Base-by-base conservation (phyloP, 2,329 filamentous ascomycete species). In the Colletotrichum sidae region DNA sequence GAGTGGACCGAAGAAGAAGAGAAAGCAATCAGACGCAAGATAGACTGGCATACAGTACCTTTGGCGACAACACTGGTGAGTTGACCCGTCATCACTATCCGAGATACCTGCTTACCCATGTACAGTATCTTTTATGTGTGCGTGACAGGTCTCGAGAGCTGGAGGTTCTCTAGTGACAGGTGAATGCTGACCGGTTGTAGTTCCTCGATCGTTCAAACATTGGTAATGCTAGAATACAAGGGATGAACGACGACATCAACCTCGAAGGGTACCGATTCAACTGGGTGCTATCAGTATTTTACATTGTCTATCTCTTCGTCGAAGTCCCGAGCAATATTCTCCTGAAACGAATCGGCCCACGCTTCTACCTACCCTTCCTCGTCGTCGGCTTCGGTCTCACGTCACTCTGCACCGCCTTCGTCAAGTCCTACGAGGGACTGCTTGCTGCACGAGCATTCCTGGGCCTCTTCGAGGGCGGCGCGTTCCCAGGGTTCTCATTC, bases 401-500 rank as follows among this genome's bases (percentile, higher is more conserved):
- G 12, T 85, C 83, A 3, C 71, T 88, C 12, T 83, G 80, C 74
- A 85, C 81, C 8, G 83, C 85, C 2, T 88, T 88, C 68, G 83
- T 86, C 25, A 74, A 74, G 4, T 79, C 76, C 49, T 86, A 83
- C 59, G 71, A 73, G 13, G 79, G 81, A 13, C 77, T 88, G 2
- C 75, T 84, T 60, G 80, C 73, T 4, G 78, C 81, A 4, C 79
- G 86, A 39, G 78, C 81, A 4, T 76, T 86, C 17, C 75, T 88
- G 2, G 85, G 86, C 10, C 69, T 86, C 6, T 86, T 86, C 44
- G 86, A 88, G 71, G 85, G 85, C 34, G 86, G 86, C 61, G 82
- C 84, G 10, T 86, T 87, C 80, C 86, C 85, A 45, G 84, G 85
- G 9, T 81, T 87, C 67, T 83, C 84, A 15, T 87, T 87, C 71